Percentiles rank a stretch among this genome's conserved stretches.
These are phyloP conservation scores for Eleusine indica DNA, from an alignment of 176 grass and related monocot genomes.

Conservation along the genomic window DNA sequence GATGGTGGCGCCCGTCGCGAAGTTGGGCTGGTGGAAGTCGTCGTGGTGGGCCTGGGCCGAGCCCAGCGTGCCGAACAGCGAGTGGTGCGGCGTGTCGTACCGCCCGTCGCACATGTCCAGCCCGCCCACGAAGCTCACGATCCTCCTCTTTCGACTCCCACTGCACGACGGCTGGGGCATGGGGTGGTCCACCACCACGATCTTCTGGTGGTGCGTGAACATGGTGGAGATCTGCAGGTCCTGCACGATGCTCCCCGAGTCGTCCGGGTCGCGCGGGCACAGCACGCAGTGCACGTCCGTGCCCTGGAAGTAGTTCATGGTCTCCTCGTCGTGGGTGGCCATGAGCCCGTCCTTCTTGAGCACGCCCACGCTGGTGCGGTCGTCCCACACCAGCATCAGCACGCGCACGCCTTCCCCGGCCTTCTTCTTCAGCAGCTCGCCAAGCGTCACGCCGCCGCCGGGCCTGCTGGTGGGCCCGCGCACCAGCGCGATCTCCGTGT, in stretches of 20 bases:
- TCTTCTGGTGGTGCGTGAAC: conserved; percentile 99
- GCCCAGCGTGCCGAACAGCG: conserved; percentile 59
- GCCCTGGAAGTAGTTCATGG: conserved; percentile 52
- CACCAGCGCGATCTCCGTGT: conserved; percentile 57
- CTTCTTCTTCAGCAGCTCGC: conserved; percentile 67
- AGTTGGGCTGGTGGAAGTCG: conserved; percentile 82
- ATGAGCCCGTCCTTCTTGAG: conserved; percentile 68
- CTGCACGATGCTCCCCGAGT: conserved; percentile 64
- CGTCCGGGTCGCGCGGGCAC: conserved; percentile 60
- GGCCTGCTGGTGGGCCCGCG: conserved; percentile 33
- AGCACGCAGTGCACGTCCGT: conserved; percentile 60
- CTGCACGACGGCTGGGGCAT: conserved; percentile 18
- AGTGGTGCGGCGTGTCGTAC: conserved; percentile 60
- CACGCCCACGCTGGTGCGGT: conserved; percentile 48
- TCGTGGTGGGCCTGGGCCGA: conserved; percentile 44
- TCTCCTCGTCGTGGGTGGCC: conserved; percentile 69
- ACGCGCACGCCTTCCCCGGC: conserved; percentile 56
- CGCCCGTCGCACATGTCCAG: conserved; percentile 69
- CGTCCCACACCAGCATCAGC: conserved; percentile 67
- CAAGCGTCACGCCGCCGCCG: conserved; percentile 39
- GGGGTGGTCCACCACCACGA: conserved; percentile 63
- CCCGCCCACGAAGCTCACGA: conserved; percentile 67
- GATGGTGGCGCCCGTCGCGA: conserved; percentile 41
- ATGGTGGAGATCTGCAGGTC: conserved; percentile 71
- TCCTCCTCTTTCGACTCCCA: background rate